Base-by-base conservation (phyloP, 2,329 filamentous ascomycete genomes). In the Neophaeococcomyces mojaviensis region DNA sequence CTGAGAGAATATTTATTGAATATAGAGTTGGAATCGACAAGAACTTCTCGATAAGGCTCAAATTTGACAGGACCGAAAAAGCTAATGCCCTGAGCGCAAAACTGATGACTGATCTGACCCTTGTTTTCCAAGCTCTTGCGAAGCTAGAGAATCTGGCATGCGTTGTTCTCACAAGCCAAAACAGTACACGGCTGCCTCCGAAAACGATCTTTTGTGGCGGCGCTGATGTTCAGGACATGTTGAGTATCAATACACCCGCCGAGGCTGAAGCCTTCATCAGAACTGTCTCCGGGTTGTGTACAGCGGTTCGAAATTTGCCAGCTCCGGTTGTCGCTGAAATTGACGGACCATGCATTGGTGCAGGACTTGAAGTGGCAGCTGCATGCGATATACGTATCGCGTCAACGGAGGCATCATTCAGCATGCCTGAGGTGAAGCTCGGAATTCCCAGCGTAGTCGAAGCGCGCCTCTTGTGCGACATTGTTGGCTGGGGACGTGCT, bases 191-290 rank as follows among this genome's bases (percentile, higher is more conserved):
- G 3, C 5, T 10, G 24, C 12, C 40, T 22, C 15, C 13, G 15
- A 37, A 34, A 33, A 9, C 16, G 28, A 12, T 22, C 58, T 95
- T 94, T 74, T 92, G 86, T 69, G 84, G 83, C 59, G 94, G 88
- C 53, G 89, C 89, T 59, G 90, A 94, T 66, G 86, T 89, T 45
- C 88, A 95, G 61, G 90, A 96, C 34, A 62, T 61, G 58, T 48
- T 50, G 7, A n/a, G n/a, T 1, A 30, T 62, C 22, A 36, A 51
- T 7, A 52, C 44, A 12, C 59, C 47, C 34, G 49, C 35, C 13
- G 55, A 63, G 8, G 67, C 67, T 2, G 48, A 58, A 9, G 37
- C 33, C 2, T 68, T 68, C 57, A 69, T 69, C 44, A 55, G 50
- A 5, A 51, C 49, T 10, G 54, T 67, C 12, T 62, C 64, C 40